Conservation (phyloP, 2,329 filamentous ascomycete genomes). For the Polytolypa hystricis region DNA sequence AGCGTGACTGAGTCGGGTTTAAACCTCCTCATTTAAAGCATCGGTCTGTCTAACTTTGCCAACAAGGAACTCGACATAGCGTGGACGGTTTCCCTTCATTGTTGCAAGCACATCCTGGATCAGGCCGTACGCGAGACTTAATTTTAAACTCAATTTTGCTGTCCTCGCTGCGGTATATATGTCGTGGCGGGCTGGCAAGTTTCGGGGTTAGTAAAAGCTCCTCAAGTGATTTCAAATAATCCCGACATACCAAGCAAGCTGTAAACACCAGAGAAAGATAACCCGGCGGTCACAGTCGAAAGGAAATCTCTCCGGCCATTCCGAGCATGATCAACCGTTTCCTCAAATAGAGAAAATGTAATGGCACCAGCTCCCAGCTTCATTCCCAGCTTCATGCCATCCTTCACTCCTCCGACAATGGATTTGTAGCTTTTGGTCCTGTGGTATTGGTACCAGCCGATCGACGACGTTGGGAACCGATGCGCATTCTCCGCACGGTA, state of each 20-base stretch:
- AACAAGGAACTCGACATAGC: conserved; percentile 45
- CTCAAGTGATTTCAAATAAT: neutral
- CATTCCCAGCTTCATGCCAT: conserved; percentile 64
- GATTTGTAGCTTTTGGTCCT: conserved; percentile 93
- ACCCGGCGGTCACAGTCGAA: conserved; percentile 69
- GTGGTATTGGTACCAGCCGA: conserved; percentile 97
- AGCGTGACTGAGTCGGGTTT: no score
- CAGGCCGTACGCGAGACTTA: conserved; percentile 70
- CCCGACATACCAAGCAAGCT: conserved; percentile 64
- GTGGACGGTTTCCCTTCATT: conserved; percentile 58
- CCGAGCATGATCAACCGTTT: conserved; percentile 61
- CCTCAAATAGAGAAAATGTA: conserved; percentile 71
- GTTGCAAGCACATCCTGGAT: conserved; percentile 64
- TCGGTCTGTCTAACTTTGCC: conserved; percentile 2
- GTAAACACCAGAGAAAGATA: conserved; percentile 77
- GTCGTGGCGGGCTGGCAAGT: conserved; percentile 59
- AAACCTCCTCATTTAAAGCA: neutral
- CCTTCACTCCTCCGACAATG: conserved; percentile 63
- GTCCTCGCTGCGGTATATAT: conserved; percentile 65
- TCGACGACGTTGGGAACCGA: conserved; percentile 68
- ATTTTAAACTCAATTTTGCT: conserved; percentile 65
- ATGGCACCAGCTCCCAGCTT: conserved; percentile 62
- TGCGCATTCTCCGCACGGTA: conserved; percentile 97
- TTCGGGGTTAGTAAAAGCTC: conserved; percentile 8
- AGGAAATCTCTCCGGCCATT: conserved; percentile 57